phyloP scores from a whole-genome alignment of 306 rosid genomes.

The Rubus idaeus region DNA sequence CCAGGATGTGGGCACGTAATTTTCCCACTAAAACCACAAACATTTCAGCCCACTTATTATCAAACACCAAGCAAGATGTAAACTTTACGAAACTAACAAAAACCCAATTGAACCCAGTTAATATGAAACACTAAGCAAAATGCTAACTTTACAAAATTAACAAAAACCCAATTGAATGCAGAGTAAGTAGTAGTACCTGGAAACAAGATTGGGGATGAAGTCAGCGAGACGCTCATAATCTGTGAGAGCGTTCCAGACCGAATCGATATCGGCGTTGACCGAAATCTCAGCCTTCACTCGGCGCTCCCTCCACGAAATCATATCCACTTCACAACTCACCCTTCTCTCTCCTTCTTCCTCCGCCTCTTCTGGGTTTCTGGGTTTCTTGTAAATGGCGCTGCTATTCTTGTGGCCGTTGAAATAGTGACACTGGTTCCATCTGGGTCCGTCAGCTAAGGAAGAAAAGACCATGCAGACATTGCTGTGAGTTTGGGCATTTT shows the following conservation, averaged over 20 bases:
- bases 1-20: slow-evolving; percentile 92
- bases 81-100: background rate
- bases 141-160: background rate
- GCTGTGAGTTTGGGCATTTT: slow-evolving; percentile 20
- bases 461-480: slow-evolving; percentile 26
- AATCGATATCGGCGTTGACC: slow-evolving; percentile 61
- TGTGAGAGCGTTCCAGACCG: slow-evolving; percentile 83
- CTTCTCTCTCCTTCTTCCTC: slow-evolving; percentile 36
- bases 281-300: slow-evolving; percentile 57
- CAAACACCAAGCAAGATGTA: background rate
- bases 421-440: slow-evolving; percentile 34
- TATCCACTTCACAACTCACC: slow-evolving; percentile 75
- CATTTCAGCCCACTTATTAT: background rate
- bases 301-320: slow-evolving; percentile 86
- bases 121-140: background rate
- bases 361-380: slow-evolving; percentile 6
- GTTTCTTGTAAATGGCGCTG: background rate
- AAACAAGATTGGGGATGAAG: slow-evolving; percentile 87
- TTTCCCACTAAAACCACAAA: slow-evolving; percentile 47
- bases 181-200: slow-evolving; percentile 45
- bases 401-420: slow-evolving; percentile 17
- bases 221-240: slow-evolving; percentile 92
- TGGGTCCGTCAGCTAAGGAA: slow-evolving; percentile 34
- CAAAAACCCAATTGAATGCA: background rate
- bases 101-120: background rate